Evolutionary conservation across 495 filamentous ascomycete genomes (phyloP).

Genomic region (Lepidopterella palustris): DNA sequence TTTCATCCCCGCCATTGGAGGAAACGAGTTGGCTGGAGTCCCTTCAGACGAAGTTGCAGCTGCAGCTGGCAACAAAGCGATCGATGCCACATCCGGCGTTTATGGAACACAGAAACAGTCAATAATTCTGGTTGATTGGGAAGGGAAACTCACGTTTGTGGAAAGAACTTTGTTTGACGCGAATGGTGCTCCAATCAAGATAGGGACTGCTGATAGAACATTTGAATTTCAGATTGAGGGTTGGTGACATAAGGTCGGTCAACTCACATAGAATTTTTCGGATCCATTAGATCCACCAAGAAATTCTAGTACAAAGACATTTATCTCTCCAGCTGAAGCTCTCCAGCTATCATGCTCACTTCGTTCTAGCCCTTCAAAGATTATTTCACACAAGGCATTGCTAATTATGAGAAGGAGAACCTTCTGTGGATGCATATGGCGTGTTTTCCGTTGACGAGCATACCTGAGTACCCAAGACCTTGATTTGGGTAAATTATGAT

Average conservation of each 20-base stretch:
- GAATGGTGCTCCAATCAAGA: constrained; percentile 53
- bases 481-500: too few relatives aligned
- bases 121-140: constrained; percentile 66
- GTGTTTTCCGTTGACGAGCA: too few relatives aligned
- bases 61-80: constrained; percentile 28
- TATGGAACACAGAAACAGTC: constrained; percentile 98
- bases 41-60: constrained; percentile 49
- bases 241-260: constrained; percentile 18
- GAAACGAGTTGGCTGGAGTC: constrained; percentile 41
- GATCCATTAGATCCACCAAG: background rate
- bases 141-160: constrained; percentile 70
- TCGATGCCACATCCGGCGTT: constrained; percentile 45
- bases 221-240: constrained; percentile 59
- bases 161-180: constrained; percentile 79
- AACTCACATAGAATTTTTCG: background rate
- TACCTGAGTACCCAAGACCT: too few relatives aligned
- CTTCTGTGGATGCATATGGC: too few relatives aligned
- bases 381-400: too few relatives aligned
- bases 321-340: background rate
- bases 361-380: too few relatives aligned
- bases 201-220: constrained; percentile 54
- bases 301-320: background rate
- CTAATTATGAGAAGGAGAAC: too few relatives aligned
- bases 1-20: constrained; percentile 72
- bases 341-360: too few relatives aligned